These are phyloP conservation scores for Fusarium domesticum DNA, from an alignment of 2,329 filamentous ascomycete genomes.

Conservation along the genomic window DNA sequence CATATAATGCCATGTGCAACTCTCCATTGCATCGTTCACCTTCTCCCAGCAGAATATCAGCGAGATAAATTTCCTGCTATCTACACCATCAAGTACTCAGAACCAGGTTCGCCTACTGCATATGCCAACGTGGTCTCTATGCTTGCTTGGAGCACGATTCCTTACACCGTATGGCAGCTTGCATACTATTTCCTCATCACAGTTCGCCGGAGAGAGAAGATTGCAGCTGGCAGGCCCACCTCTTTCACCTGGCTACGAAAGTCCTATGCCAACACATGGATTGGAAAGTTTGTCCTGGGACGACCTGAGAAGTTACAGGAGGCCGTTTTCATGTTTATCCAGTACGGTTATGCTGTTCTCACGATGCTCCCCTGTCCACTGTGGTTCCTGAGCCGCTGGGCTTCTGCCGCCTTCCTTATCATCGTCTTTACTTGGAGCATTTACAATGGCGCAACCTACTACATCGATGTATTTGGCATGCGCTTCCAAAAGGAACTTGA, in stretches of 20 bases:
- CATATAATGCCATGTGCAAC: constrained; percentile 98
- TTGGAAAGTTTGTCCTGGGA: constrained; percentile 79
- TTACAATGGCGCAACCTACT: constrained; percentile 95
- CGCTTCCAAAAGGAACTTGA: constrained; percentile 96
- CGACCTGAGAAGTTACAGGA: constrained; percentile 78
- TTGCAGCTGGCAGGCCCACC: constrained; percentile 89
- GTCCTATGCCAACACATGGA: constrained; percentile 85
- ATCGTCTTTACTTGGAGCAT: constrained; percentile 91
- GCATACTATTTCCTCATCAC: constrained; percentile 94
- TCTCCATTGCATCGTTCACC: constrained; percentile 86
- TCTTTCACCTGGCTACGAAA: constrained; percentile 96
- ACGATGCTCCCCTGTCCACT: constrained; percentile 94
- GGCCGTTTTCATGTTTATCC: constrained; percentile 90
- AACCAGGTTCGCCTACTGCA: constrained; percentile 70
- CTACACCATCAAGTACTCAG: constrained; percentile 70
- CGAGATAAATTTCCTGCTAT: constrained; percentile 76
- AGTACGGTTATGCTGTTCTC: constrained; percentile 83
- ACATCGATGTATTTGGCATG: constrained; percentile 97
- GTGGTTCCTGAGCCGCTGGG: constrained; percentile 88
- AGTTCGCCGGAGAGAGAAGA: constrained; percentile 90
- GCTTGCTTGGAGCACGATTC: constrained; percentile 91
- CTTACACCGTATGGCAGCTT: constrained; percentile 91
- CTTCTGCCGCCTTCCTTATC: constrained; percentile 72
- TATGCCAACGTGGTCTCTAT: constrained; percentile 77
- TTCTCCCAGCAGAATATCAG: constrained; percentile 65